Conservation (phyloP, 768 basidiomycete genomes). For the Leccinellum albellum region DNA sequence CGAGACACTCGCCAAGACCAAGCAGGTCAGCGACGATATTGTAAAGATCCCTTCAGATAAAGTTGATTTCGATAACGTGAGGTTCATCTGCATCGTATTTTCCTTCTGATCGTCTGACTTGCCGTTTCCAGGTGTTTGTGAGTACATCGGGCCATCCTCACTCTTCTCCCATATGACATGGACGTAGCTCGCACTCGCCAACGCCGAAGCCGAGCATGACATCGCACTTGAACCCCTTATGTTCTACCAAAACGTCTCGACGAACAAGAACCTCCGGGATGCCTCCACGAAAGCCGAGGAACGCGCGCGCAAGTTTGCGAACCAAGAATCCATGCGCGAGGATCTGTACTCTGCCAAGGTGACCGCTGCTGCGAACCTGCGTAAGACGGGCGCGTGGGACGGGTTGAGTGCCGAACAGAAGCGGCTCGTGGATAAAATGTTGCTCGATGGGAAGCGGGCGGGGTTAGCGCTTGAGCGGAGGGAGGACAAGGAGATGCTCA, state of each 20-base stretch:
- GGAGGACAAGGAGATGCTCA: slow-evolving; percentile 52
- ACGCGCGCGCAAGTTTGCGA: slow-evolving; percentile 60
- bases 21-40: slow-evolving; percentile 55
- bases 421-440: slow-evolving; percentile 76
- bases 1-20: slow-evolving; percentile 55
- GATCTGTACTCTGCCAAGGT: slow-evolving; percentile 74
- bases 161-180: not conserved
- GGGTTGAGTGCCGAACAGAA: slow-evolving; percentile 64
- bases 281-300: slow-evolving; percentile 72
- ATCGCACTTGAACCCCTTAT: slow-evolving; percentile 51
- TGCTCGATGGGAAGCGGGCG: slow-evolving; percentile 70
- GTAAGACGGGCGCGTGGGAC: slow-evolving; percentile 55
- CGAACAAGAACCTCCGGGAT: slow-evolving; percentile 68
- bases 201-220: slow-evolving; percentile 56
- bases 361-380: slow-evolving; percentile 64
- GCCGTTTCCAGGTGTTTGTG: slow-evolving; percentile 62
- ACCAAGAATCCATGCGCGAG: slow-evolving; percentile 74
- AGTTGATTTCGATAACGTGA: slow-evolving; percentile 65
- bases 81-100: slow-evolving; percentile 14
- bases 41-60: slow-evolving; percentile 56
- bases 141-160: slow-evolving; percentile 31
- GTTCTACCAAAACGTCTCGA: slow-evolving; percentile 81
- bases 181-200: slow-evolving; percentile 51
- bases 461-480: slow-evolving; percentile 72
- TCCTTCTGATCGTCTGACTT: not conserved